Evolutionary conservation across 306 rosid genomes (phyloP).

Genomic region (Crataegus laevigata): DNA sequence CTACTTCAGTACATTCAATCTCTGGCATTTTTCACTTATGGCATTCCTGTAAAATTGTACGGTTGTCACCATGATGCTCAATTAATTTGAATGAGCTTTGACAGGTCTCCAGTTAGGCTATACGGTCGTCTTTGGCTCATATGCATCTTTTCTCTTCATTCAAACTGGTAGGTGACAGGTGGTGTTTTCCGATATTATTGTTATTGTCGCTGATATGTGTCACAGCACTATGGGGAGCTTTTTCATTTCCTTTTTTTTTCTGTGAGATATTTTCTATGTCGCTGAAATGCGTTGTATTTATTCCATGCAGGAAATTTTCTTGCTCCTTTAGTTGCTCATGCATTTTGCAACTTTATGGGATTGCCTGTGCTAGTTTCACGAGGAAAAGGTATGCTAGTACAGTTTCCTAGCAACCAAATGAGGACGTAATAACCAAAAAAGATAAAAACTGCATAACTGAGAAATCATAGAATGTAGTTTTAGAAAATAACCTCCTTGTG

Average conservation of each 20-base stretch:
- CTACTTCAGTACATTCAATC: background rate
- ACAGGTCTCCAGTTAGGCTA: constrained; percentile 94
- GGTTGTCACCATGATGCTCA: background rate
- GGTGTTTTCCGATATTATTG: background rate
- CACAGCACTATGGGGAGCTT: background rate
- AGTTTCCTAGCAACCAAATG: constrained; percentile 4
- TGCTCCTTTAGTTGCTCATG: constrained; percentile 75
- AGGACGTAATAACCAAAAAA: background rate
- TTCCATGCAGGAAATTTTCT: constrained; percentile 74
- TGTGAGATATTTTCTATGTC: background rate
- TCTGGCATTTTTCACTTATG: background rate
- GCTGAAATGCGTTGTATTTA: background rate
- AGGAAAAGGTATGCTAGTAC: constrained; percentile 48
- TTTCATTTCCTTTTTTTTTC: background rate
- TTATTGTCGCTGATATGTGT: background rate
- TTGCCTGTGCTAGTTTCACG: constrained; percentile 54
- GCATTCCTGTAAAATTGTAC: background rate
- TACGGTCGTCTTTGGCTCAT: constrained; percentile 86
- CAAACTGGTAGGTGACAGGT: constrained; percentile 62
- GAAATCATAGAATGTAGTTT: background rate
- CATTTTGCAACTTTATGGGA: constrained; percentile 89
- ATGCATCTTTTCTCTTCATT: constrained; percentile 86
- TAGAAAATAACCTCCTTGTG: background rate
- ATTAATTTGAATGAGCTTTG: constrained; percentile 1
- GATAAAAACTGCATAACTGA: background rate